phyloP scores from a whole-genome alignment of 345 rosid species.

The Pistacia atlantica region DNA sequence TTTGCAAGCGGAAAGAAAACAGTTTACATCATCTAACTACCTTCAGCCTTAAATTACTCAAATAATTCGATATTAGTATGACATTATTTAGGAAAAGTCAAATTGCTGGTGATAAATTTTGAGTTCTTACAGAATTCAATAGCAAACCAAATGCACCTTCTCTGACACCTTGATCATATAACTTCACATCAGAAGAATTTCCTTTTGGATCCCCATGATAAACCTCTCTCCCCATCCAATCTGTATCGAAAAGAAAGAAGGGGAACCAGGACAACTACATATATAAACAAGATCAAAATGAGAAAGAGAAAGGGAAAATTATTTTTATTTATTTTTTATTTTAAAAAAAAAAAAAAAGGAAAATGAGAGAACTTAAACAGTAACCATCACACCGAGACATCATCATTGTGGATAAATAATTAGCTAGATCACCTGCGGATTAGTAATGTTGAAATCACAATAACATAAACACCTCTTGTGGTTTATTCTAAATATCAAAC shows the following conservation, averaged over 20 bases:
- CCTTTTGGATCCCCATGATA: slow-evolving; percentile 92
- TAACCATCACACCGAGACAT: not conserved
- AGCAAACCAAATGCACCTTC: slow-evolving; percentile 99
- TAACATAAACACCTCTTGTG: not conserved
- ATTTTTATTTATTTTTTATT: too few species aligned
- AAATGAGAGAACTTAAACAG: not conserved
- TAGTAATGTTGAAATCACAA: not conserved
- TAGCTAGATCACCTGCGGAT: not conserved
- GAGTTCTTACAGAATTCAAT: slow-evolving; percentile 95
- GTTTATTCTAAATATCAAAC: too few species aligned
- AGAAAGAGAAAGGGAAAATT: not conserved
- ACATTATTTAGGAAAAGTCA: slow-evolving; percentile 11
- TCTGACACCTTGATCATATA: slow-evolving; percentile 87
- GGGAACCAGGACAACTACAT: slow-evolving; percentile 98
- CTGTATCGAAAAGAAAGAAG: slow-evolving; percentile 94
- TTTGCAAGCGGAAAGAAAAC: not conserved
- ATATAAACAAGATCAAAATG: slow-evolving; percentile 20
- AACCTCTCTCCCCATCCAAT: slow-evolving; percentile 99
- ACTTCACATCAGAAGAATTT: slow-evolving; percentile 45
- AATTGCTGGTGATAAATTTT: slow-evolving; percentile 36
- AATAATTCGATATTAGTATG: not conserved
- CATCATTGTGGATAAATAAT: too few species aligned
- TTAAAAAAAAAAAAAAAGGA: not conserved
- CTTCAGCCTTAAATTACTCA: not conserved
- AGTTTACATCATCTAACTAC: not conserved